Evolutionary conservation across 73 alveolate genomes (phyloP), one percentile per base, ranked within the genome.

Genomic region (Blepharisma stoltei): DNA sequence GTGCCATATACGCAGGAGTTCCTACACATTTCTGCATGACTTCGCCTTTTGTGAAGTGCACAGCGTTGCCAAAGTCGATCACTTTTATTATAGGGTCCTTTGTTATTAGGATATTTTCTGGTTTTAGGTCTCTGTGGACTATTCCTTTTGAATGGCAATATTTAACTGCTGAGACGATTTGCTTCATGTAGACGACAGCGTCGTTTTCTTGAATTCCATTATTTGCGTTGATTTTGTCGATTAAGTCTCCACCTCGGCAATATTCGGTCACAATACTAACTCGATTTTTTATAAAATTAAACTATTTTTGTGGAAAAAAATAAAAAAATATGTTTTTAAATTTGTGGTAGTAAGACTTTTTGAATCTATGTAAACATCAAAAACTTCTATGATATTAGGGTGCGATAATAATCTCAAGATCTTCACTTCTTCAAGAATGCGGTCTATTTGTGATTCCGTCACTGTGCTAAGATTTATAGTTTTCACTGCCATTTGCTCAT

Each of bases 131-230:
- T 77, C 84, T 65, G 50, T 86, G 93, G 14, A 68, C 78, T 7
- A 86, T 54, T 6, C 79, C 79, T 7, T 50, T 47, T 6, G 86
- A 71, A 55, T 86, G 93, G 44, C 84, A 81, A 70, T 81, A 83
- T n/a, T 75, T n/a, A 11, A 86, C 78, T n/a, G 93, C 93, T 55
- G 66, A 52, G 49, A 85, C 76, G 7, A 85, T 41, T 47, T 70
- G 65, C 49, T 81, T 50, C 81, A 85, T 85, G 25, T 71, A 70
- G 8, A 37, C 73, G 6, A 78, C 85, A 54, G 88, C 85, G 41
- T 85, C 88, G 23, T 71, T 54, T 73, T 85, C 92, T 65, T 55
- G 49, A 32, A 85, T 77, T 5, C 54, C 78, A n/a, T 52, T 52
- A 52, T 52, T 52, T 52, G 25, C 23, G 3, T 52, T 52, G 67